These are phyloP conservation scores for Starmerella bombicola DNA, from an alignment of 805 yeast species.

Conservation along the genomic window DNA sequence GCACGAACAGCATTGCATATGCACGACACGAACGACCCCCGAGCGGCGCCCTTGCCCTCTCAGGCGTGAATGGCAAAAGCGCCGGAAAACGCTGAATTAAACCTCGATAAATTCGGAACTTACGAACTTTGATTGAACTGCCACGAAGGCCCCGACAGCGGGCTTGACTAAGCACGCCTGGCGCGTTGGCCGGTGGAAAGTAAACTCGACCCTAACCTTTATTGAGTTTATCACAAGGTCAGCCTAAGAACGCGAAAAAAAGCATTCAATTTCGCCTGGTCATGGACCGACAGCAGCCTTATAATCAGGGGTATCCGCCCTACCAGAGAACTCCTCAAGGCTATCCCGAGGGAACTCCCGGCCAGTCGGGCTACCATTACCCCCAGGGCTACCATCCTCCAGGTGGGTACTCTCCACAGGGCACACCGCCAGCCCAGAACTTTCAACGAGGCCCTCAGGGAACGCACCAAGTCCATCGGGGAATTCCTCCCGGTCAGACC, in stretches of 20 bases:
- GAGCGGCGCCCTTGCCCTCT: too few species aligned
- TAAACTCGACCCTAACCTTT: too few species aligned
- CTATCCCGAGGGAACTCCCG: neutral
- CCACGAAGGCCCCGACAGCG: too few species aligned
- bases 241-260: neutral
- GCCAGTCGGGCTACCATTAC: neutral
- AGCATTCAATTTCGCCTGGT: neutral
- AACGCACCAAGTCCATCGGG: neutral
- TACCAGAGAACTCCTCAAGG: neutral
- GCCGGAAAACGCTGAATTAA: too few species aligned
- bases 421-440: neutral
- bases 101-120: too few species aligned
- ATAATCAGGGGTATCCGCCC: constrained; percentile 4
- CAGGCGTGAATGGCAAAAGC: too few species aligned
- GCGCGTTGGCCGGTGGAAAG: too few species aligned
- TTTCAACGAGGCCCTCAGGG: neutral
- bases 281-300: constrained; percentile 14
- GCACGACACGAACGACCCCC: too few species aligned
- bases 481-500: neutral
- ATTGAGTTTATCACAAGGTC: too few species aligned
- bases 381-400: neutral
- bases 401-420: neutral
- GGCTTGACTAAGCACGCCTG: too few species aligned
- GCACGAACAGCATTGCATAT: too few species aligned
- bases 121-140: too few species aligned